Base-by-base conservation (phyloP, 2,329 filamentous ascomycete species). In the Fusarium fracticaudum region DNA sequence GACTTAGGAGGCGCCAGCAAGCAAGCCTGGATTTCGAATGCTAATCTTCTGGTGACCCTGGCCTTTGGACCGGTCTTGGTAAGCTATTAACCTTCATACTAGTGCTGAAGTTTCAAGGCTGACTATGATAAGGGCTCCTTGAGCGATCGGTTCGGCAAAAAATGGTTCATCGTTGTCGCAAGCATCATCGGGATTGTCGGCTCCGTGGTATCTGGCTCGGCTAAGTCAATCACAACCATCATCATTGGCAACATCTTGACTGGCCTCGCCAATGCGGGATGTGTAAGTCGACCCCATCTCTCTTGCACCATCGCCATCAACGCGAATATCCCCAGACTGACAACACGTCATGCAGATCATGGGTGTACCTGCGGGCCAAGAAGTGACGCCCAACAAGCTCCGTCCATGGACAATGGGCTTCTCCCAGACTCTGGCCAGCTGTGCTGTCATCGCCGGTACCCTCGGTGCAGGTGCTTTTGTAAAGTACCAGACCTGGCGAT, bases 31-130 rank as follows among this genome's bases (percentile, higher is more conserved):
- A 53, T 53, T 4, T 37, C 50, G 33, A 37, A 53, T 20, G 12
- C 31, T 15, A 53, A 53, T 20, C 50, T 53, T 4, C 9, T 53
- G 18, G 50, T 53, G 12, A 53, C 50, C 37, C n/a, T 53, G n/a
- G 50, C 33, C 4, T 53, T 53, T 1, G 33, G 50, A 2, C 50
- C 50, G 13, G 50, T 37, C 33, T 3, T 53, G n/a, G 33, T 53
- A 8, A 26, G 17, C 9, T 24, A 6, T 20, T 12, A 3, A 3
- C 3, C 11, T 7, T 5, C 1, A 2, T 20, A 4, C 7, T 18
- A 9, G 11, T 5, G 4, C 31, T 24, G 5, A 12, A 13, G 29
- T 11, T 9, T 15, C 15, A 33, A 24, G 14, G n/a, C 22, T 37
- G 17, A 51, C 31, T 20, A 0, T 14, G 7, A 20, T 8, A 4